Evolutionary conservation across 441 rosid species (phyloP).

Genomic region (Gossypium aridum): DNA sequence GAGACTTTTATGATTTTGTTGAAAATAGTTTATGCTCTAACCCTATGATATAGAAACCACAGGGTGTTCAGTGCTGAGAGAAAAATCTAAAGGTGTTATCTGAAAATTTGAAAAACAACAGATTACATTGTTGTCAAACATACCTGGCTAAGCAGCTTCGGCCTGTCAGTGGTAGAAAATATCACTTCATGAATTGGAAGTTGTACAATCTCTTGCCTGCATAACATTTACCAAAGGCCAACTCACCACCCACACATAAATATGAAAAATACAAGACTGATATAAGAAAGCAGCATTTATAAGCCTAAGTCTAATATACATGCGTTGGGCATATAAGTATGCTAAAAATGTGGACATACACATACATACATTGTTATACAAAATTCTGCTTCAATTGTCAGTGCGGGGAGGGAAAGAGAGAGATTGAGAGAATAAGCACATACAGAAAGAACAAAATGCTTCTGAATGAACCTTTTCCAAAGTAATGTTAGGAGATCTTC

Average conservation of each 20-base stretch:
- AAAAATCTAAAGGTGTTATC: neutral
- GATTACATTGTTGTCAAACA: slow-evolving; percentile 1
- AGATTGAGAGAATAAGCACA: neutral
- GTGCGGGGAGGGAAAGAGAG: neutral
- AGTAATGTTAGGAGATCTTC: neutral
- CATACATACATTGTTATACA: neutral
- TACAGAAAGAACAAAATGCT: neutral
- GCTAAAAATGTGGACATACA: neutral
- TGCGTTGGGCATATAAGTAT: neutral
- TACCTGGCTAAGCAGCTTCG: slow-evolving; percentile 83
- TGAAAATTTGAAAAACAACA: neutral
- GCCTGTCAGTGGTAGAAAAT: slow-evolving; percentile 68
- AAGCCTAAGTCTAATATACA: neutral
- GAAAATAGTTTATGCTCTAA: neutral
- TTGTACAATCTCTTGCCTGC: slow-evolving; percentile 39
- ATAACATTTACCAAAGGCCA: slow-evolving; percentile 19
- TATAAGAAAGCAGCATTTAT: neutral
- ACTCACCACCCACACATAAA: slow-evolving; percentile 7
- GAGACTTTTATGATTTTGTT: neutral
- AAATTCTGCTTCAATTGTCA: neutral
- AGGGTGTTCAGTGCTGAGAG: neutral
- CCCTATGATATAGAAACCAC: neutral
- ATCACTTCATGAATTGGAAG: slow-evolving; percentile 63
- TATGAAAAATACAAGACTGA: neutral
- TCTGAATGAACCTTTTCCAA: neutral